Evolutionary conservation across 148 eudicot genomes (phyloP).

Genomic region (Tetragonia tetragonoides): DNA sequence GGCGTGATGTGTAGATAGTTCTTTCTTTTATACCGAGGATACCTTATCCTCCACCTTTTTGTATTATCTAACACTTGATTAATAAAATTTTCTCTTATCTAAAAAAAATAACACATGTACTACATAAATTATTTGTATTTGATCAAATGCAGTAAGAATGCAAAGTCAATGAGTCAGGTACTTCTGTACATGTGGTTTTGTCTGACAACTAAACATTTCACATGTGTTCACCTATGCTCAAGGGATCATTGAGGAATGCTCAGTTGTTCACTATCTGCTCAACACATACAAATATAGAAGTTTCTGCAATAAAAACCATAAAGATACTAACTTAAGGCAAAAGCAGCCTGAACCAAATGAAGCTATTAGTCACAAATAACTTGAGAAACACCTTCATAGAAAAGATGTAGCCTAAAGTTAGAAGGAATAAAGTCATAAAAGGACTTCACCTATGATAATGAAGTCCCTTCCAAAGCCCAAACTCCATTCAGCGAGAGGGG

Average conservation of each 20-base stretch:
- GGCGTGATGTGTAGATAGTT: too few species aligned
- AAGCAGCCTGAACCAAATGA: background rate
- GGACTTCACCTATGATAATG: too few species aligned
- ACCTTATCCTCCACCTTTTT: too few species aligned
- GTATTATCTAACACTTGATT: too few species aligned
- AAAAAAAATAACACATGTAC: background rate
- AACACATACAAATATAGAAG: background rate
- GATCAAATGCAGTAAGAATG: background rate
- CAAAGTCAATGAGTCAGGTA: background rate
- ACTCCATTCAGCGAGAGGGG: too few species aligned
- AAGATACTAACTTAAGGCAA: background rate
- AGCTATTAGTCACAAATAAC: background rate
- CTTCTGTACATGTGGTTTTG: background rate
- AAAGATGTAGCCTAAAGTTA: background rate
- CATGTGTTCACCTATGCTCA: background rate
- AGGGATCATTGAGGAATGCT: background rate
- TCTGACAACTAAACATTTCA: background rate
- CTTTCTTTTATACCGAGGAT: too few species aligned
- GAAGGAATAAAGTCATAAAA: too few species aligned
- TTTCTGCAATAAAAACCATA: background rate
- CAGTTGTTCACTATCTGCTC: background rate
- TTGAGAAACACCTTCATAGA: background rate
- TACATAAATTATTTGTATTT: background rate
- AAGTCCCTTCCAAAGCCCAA: too few species aligned
- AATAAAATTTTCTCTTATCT: too few species aligned